These are phyloP conservation scores for Sindora glabra DNA, from an alignment of 306 rosid genomes.

Conservation along the genomic window DNA sequence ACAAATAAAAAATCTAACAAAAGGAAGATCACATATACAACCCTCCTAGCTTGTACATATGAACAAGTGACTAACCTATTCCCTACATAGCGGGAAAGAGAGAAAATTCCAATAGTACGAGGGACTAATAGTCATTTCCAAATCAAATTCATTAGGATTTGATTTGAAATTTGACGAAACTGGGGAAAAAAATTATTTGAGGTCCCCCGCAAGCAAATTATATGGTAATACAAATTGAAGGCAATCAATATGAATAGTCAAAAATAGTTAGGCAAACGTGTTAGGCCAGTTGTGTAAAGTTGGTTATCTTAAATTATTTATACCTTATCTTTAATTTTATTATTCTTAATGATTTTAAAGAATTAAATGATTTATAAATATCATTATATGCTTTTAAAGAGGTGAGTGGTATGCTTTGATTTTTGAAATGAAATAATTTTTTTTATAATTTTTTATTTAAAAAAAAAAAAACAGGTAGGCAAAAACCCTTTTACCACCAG, in stretches of 20 bases:
- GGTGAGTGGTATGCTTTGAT: too few relatives aligned
- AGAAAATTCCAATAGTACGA: not conserved
- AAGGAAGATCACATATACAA: too few relatives aligned
- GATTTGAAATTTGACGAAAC: not conserved
- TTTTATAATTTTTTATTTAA: too few relatives aligned
- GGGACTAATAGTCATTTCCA: not conserved
- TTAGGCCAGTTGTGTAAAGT: too few relatives aligned
- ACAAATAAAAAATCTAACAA: too few relatives aligned
- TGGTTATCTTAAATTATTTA: too few relatives aligned
- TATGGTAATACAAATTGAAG: slow-evolving; percentile 15
- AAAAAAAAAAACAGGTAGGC: slow-evolving; percentile 21
- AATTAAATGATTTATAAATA: too few relatives aligned
- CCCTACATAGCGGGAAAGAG: not conserved
- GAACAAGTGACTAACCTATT: not conserved
- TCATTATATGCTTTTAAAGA: too few relatives aligned
- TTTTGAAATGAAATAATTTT: too few relatives aligned
- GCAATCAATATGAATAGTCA: slow-evolving; percentile 1
- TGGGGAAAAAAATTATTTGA: not conserved
- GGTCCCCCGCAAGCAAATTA: not conserved
- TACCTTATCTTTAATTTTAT: too few relatives aligned
- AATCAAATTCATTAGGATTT: not conserved
- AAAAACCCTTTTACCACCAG: slow-evolving; percentile 2
- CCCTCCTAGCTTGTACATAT: not conserved
- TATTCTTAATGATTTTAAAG: too few relatives aligned
- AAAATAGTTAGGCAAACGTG: slow-evolving; percentile 22